Conservation (phyloP, 2,329 filamentous ascomycete genomes). For the Neospermospora avenae region DNA sequence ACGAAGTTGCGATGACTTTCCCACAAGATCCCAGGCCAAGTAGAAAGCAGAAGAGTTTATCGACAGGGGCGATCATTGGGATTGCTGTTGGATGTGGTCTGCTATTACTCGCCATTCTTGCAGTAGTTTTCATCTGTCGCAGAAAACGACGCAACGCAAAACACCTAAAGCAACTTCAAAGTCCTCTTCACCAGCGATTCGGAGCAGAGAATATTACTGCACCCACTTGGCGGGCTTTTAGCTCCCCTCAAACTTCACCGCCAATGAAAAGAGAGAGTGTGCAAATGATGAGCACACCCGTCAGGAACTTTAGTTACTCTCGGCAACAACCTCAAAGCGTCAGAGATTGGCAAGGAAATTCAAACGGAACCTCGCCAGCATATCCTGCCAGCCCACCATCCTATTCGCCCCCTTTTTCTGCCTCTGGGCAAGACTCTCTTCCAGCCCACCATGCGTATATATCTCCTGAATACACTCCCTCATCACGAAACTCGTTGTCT, state of each 20-base stretch:
- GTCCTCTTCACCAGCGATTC: constrained; percentile 27
- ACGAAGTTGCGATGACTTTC: constrained; percentile 23
- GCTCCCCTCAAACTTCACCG: constrained; percentile 11
- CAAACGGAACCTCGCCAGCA: not conserved
- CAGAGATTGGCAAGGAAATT: constrained; percentile 5
- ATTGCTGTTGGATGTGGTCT: constrained; percentile 24
- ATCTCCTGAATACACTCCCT: constrained; percentile 10
- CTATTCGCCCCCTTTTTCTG: constrained; percentile 6
- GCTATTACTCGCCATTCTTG: constrained; percentile 16
- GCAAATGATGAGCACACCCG: not conserved
- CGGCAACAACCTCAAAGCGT: constrained; percentile 3
- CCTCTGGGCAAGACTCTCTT: constrained; percentile 6
- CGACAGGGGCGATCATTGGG: constrained; percentile 26
- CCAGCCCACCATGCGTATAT: constrained; percentile 27
- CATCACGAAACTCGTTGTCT: constrained; percentile 3
- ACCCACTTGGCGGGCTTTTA: constrained; percentile 17
- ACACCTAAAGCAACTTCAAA: constrained; percentile 15
- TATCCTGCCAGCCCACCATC: not conserved
- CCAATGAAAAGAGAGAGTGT: constrained; percentile 5
- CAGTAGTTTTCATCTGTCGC: constrained; percentile 19
- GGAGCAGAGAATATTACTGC: constrained; percentile 29
- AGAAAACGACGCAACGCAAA: constrained; percentile 17
- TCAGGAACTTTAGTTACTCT: constrained; percentile 10
- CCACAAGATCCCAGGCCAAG: constrained; percentile 11
- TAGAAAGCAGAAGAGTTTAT: constrained; percentile 14